These are phyloP conservation scores for Hypoxylon rickii DNA, from an alignment of 495 filamentous ascomycete species.

Conservation along the genomic window DNA sequence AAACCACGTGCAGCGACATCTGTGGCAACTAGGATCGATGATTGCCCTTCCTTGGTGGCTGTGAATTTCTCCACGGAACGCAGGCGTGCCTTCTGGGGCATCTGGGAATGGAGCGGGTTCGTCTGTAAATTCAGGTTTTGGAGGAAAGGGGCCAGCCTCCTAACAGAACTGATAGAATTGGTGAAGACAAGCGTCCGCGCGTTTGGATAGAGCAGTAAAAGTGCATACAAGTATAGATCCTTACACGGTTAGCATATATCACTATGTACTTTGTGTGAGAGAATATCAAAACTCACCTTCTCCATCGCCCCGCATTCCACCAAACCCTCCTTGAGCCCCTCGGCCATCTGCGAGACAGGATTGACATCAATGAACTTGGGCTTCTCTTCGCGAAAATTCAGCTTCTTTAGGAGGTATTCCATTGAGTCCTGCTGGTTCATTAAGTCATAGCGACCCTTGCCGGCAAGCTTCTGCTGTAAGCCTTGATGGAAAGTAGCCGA, in stretches of 20 bases:
- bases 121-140: constrained; percentile 80
- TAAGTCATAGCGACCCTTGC: constrained; percentile 69
- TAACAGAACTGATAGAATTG: constrained; percentile 92
- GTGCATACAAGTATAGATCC: constrained; percentile 91
- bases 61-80: constrained; percentile 92
- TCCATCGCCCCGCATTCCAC: constrained; percentile 91
- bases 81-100: constrained; percentile 95
- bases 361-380: constrained; percentile 94
- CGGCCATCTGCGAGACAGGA: constrained; percentile 82
- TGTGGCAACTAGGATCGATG: constrained; percentile 84
- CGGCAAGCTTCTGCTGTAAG: constrained; percentile 85
- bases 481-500: constrained; percentile 93
- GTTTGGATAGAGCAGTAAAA: constrained; percentile 81
- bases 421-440: constrained; percentile 79
- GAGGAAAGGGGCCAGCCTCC: constrained; percentile 82
- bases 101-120: constrained; percentile 83
- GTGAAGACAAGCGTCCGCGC: constrained; percentile 85
- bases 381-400: constrained; percentile 80
- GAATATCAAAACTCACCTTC: constrained; percentile 60
- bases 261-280: constrained; percentile 7
- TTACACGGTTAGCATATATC: constrained; percentile 40
- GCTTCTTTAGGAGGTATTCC: constrained; percentile 87
- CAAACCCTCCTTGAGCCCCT: constrained; percentile 82
- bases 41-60: constrained; percentile 51
- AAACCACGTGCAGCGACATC: constrained; percentile 97